These are phyloP conservation scores for Ceratocystiopsis minuta DNA, from an alignment of 2,329 filamentous ascomycete species.

Conservation along the genomic window DNA sequence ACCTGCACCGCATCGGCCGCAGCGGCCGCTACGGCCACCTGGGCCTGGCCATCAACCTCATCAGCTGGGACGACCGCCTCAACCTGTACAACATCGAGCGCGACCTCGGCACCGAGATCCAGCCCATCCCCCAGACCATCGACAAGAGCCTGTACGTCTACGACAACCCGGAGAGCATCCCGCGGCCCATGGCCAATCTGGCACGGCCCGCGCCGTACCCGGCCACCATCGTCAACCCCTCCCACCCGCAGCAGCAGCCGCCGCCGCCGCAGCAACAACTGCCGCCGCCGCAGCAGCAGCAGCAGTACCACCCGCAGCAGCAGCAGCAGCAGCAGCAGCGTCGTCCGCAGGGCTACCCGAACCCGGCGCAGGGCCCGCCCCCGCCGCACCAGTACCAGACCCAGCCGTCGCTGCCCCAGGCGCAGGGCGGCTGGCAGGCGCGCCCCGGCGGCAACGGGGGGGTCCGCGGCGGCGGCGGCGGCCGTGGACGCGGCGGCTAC, in stretches of 20 bases:
- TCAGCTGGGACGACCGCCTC: conserved; percentile 98
- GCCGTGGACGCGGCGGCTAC: conserved; percentile 1
- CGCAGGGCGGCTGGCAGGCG: conserved; percentile 9
- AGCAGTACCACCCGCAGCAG: background rate
- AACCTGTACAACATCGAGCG: conserved; percentile 98
- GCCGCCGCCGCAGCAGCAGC: background rate
- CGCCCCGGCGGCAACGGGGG: background rate
- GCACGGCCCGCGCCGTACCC: conserved; percentile 1
- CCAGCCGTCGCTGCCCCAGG: conserved; percentile 8
- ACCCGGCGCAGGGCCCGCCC: too few species aligned
- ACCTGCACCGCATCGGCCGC: conserved; percentile 93
- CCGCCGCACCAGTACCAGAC: background rate
- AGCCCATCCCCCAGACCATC: conserved; percentile 83
- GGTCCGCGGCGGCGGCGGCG: conserved; percentile 1
- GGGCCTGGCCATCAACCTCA: conserved; percentile 94
- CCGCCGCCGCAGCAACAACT: background rate
- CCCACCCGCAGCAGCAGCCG: background rate
- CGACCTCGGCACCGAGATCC: conserved; percentile 91
- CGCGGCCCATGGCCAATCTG: conserved; percentile 51
- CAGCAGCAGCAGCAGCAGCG: background rate
- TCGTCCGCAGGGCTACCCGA: too few species aligned
- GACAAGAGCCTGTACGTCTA: conserved; percentile 98
- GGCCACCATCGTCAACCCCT: too few species aligned
- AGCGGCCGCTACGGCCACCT: conserved; percentile 94
- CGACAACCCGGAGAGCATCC: conserved; percentile 87